These are phyloP conservation scores for Delitschia confertaspora DNA, from an alignment of 495 filamentous ascomycete genomes.

Conservation along the genomic window DNA sequence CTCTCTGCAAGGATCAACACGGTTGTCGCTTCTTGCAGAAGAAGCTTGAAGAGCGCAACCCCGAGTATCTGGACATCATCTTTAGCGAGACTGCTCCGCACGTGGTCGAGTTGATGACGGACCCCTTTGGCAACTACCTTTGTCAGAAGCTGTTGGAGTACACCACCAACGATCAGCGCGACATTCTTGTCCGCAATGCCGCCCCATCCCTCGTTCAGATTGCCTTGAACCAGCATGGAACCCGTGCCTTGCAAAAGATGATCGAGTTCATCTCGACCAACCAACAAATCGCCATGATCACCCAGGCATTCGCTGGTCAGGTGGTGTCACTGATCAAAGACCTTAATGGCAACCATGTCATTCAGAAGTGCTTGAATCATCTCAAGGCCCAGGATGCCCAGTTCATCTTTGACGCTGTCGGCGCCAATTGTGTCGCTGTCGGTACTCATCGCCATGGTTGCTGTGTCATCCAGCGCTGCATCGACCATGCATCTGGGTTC, in stretches of 20 bases:
- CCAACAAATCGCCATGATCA: slow-evolving; percentile 65
- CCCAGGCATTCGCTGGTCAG: slow-evolving; percentile 61
- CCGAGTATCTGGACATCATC: slow-evolving; percentile 80
- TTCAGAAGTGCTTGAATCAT: slow-evolving; percentile 97
- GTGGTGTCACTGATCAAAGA: slow-evolving; percentile 94
- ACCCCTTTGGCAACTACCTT: slow-evolving; percentile 97
- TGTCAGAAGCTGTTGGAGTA: slow-evolving; percentile 95
- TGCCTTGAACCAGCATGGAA: slow-evolving; percentile 93
- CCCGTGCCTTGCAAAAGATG: slow-evolving; percentile 96
- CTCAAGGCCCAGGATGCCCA: slow-evolving; percentile 69
- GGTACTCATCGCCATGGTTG: slow-evolving; percentile 97
- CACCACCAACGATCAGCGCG: slow-evolving; percentile 88
- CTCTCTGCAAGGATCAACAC: slow-evolving; percentile 91
- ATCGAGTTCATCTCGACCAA: slow-evolving; percentile 85
- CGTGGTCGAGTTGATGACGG: slow-evolving; percentile 96
- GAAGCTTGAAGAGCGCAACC: slow-evolving; percentile 83
- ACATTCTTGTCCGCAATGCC: slow-evolving; percentile 81
- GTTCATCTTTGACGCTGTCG: slow-evolving; percentile 95
- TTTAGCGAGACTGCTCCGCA: slow-evolving; percentile 85
- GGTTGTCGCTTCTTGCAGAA: slow-evolving; percentile 93
- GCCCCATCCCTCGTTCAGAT: slow-evolving; percentile 77
- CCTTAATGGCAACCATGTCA: slow-evolving; percentile 95
- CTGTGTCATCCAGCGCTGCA: slow-evolving; percentile 95
- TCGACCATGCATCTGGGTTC: slow-evolving; percentile 84
- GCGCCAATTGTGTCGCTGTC: slow-evolving; percentile 72